phyloP scores from a whole-genome alignment of 495 filamentous ascomycete species.

The Cercophora sp. region DNA sequence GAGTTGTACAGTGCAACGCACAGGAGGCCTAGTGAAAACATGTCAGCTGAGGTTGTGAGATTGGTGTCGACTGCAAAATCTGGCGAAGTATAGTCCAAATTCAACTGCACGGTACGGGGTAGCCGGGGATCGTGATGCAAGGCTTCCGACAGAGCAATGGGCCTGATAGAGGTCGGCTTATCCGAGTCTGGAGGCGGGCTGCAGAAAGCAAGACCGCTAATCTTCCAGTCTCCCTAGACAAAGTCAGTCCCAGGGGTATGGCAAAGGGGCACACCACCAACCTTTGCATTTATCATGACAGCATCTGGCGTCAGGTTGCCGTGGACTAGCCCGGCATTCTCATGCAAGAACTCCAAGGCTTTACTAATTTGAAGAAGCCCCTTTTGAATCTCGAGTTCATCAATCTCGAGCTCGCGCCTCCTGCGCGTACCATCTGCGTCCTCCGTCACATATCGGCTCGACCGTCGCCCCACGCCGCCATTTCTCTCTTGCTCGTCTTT shows the following conservation, averaged over 20 bases:
- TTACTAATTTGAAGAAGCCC: constrained; percentile 89
- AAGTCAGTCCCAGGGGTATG: too few species aligned
- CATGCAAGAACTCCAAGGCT: constrained; percentile 92
- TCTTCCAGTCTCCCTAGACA: constrained; percentile 88
- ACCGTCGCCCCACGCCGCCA: constrained; percentile 60
- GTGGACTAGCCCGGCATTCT: constrained; percentile 91
- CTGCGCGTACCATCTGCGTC: constrained; percentile 68
- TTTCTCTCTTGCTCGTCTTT: constrained; percentile 84
- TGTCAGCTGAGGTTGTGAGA: constrained; percentile 72
- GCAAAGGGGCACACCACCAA: too few species aligned
- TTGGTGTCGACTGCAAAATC: constrained; percentile 89
- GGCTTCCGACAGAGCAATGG: constrained; percentile 77
- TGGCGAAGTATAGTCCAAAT: constrained; percentile 88
- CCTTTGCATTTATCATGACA: constrained; percentile 92
- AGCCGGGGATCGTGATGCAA: constrained; percentile 81
- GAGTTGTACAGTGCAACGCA: constrained; percentile 90
- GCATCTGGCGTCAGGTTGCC: constrained; percentile 93
- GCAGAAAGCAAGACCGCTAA: constrained; percentile 87
- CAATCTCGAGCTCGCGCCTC: constrained; percentile 85
- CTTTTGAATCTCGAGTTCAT: constrained; percentile 97
- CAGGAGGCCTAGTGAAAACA: constrained; percentile 88
- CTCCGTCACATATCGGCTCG: constrained; percentile 77
- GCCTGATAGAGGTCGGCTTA: constrained; percentile 63
- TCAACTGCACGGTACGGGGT: constrained; percentile 77
- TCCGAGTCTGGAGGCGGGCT: constrained; percentile 67